Evolutionary conservation across 768 basidiomycete genomes (phyloP), one percentile per base, ranked within the genome.

Genomic region (Boletus insuetus): DNA sequence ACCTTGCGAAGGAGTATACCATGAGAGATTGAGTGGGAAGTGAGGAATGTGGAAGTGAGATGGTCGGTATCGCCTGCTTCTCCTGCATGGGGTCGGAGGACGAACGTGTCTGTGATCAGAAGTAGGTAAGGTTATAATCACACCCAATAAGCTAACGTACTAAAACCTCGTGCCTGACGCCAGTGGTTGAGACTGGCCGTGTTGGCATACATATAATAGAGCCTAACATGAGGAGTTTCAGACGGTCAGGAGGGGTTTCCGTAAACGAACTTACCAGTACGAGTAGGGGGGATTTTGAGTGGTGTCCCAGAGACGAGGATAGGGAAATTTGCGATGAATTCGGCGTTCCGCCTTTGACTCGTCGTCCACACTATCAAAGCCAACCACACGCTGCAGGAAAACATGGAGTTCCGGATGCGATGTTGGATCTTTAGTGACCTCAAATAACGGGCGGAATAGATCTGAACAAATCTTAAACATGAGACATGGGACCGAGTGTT

Each of bases 61-160:
- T 99, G 97, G 69, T 98, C 97, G 0, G 97, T 91, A 68, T 99
- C 97, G 29, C 97, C 97, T 0, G 97, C 97, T 78, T 99, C 97
- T 48, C 97, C 97, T 32, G 89, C 90, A 71, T 99, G 97, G 0
- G 97, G 97, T 32, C 97, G 87, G 56, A 99, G 83, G 40, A 98
- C 95, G 69, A 99, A 95, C 0, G 97, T 98, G 69, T 89, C 96
- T 98, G 60, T 35, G 24, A 46, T 35, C 14, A 37, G 17, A 56
- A 45, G 16, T 47, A n/a, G 29, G 19, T 4, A 38, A 29, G 58
- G 46, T 19, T 12, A 26, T 58, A 40, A 60, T 57, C 49, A 39
- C 38, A 31, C 34, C 9, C 49, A 37, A 47, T 8, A n/a, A 41
- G 29, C 32, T 43, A 49, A 79, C 89, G 62, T 63, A 98, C 96